phyloP scores from a whole-genome alignment of 2,329 filamentous ascomycete genomes.

The Claviceps humidiphila region DNA sequence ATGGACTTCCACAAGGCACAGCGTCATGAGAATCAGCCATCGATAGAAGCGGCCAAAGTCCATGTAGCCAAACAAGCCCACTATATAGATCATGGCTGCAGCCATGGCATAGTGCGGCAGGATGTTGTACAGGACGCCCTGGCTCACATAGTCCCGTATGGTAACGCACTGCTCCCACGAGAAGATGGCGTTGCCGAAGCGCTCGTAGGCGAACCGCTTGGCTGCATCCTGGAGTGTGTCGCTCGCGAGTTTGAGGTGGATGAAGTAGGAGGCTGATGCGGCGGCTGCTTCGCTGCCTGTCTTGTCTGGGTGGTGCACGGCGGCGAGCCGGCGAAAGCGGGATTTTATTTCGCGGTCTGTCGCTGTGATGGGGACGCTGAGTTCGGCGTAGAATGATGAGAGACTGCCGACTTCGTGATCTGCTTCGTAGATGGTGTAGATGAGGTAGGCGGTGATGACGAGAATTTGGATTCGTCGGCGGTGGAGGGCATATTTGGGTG shows the following conservation, averaged over 20 bases:
- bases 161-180: constrained; percentile 54
- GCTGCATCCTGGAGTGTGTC: constrained; percentile 70
- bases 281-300: constrained; percentile 25
- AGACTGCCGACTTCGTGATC: constrained; percentile 62
- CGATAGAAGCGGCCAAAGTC: constrained; percentile 54
- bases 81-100: constrained; percentile 43
- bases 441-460: constrained; percentile 71
- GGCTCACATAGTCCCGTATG: constrained; percentile 57
- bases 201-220: constrained; percentile 76
- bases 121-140: constrained; percentile 46
- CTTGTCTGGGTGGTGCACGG: constrained; percentile 77
- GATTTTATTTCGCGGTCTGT: constrained; percentile 69
- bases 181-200: constrained; percentile 64
- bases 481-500: constrained; percentile 57
- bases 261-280: constrained; percentile 43
- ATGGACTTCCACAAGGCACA: constrained; percentile 45
- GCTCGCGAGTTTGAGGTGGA: constrained; percentile 69
- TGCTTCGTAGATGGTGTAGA: constrained; percentile 87
- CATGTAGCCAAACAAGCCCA: constrained; percentile 54
- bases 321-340: constrained; percentile 65
- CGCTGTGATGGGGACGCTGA: constrained; percentile 56
- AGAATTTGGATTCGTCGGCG: constrained; percentile 71
- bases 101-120: constrained; percentile 48
- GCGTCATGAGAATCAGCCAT: constrained; percentile 41
- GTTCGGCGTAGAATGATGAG: constrained; percentile 66